A percentile compares a stretch with the other conserved stretches of the same genome.
Conservation (phyloP, 495 filamentous ascomycete species). For the Aspergillus leporis region DNA sequence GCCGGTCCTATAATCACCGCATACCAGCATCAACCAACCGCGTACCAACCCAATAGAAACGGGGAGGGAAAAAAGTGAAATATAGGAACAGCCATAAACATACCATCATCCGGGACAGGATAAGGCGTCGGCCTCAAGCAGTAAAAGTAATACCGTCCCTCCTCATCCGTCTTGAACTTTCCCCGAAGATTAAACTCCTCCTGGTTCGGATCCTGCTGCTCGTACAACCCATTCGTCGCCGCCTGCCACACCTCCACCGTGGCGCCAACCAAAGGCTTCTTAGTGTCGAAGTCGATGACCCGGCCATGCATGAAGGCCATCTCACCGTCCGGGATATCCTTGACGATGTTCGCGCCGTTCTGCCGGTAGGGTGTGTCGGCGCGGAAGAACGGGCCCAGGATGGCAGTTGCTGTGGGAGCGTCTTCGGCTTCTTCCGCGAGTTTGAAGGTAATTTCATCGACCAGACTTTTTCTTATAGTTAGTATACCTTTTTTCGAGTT, state of each 20-base stretch:
- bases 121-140: constrained; percentile 71
- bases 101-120: constrained; percentile 68
- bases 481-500: not conserved
- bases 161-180: constrained; percentile 63
- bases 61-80: constrained; percentile 21
- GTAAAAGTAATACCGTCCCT: constrained; percentile 67
- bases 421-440: constrained; percentile 51
- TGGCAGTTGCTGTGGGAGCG: constrained; percentile 65
- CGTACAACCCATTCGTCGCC: constrained; percentile 75
- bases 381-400: constrained; percentile 79
- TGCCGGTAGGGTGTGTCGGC: constrained; percentile 61
- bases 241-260: constrained; percentile 77
- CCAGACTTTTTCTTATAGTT: constrained; percentile 39
- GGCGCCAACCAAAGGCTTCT: constrained; percentile 60
- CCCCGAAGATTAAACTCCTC: constrained; percentile 74
- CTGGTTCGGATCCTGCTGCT: constrained; percentile 73
- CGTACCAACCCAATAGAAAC: not conserved
- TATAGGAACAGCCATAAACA: constrained; percentile 51
- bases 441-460: constrained; percentile 77
- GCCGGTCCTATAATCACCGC: constrained; percentile 32
- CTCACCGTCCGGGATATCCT: constrained; percentile 52
- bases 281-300: constrained; percentile 57
- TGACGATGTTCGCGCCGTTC: constrained; percentile 68
- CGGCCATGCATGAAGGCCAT: constrained; percentile 63
- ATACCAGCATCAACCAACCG: not conserved